Base-by-base conservation (phyloP, 345 rosid genomes). In the Citrus unshiu region DNA sequence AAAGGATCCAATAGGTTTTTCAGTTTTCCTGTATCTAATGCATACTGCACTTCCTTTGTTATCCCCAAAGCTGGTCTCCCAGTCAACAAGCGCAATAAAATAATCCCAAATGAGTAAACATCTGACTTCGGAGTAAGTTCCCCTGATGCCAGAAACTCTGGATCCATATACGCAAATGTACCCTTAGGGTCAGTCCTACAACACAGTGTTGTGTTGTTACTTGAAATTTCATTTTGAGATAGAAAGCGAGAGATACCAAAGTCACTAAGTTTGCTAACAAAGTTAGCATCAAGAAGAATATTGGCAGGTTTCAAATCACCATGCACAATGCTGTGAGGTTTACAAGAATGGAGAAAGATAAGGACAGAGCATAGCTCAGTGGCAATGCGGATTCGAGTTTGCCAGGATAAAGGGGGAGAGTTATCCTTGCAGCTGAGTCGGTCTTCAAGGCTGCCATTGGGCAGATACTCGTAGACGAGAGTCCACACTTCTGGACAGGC, bases 361-460 rank as follows among this genome's bases (percentile, higher is more conserved):
- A 95, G 93, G 46, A 88, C 93, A 19, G 96, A 91, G 64, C 99
- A 93, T 76, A 95, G 75, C 79, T 95, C 99, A 12, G 93, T 73
- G 59, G 93, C 98, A 72, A 95, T 88, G 67, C 94, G 88, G 39
- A 92, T 89, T 54, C 99, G 90, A 65, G 89, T 87, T 83, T 93
- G 95, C 99, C 99, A 95, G 58, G 97, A 89, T 79, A 95, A 77
- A 4, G 98, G 98, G 0, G 93, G 85, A 59, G 97, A 86, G 83
- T 93, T 93, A 80, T 86, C 95, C 77, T 27, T 81, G 85, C 98
- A 93, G 89, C 81, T 86, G 68, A 95, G 91, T 73, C 95, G 88
- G 73, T 95, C 99, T 86, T 95, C 99, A 66, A 95, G 98, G 80
- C 98, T 95, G 72, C 98, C 99, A 85, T 92, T 92, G 5, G 94